Evolutionary conservation across 2,329 filamentous ascomycete species (phyloP).

Genomic region (Phaeoacremonium minimum): DNA sequence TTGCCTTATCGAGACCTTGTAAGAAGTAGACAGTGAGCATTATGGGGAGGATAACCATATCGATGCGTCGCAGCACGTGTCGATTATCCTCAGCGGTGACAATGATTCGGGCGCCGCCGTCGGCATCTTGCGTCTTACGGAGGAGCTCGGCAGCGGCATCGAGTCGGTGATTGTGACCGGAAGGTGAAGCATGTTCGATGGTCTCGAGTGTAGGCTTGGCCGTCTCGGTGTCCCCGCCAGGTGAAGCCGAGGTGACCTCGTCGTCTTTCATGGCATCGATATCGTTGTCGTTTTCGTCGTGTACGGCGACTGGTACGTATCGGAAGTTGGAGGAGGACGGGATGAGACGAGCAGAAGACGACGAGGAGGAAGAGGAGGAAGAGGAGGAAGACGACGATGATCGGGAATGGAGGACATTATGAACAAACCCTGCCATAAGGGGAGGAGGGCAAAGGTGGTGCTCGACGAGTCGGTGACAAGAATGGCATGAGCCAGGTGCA

Average conservation of each 20-base stretch:
- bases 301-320: too few relatives aligned
- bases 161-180: neutral
- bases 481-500: too few relatives aligned
- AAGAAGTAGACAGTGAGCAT: slow-evolving; percentile 16
- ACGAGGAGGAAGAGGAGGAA: too few relatives aligned
- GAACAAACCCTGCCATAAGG: too few relatives aligned
- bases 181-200: slow-evolving; percentile 7
- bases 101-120: slow-evolving; percentile 36
- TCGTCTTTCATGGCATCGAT: neutral
- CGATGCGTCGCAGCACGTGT: slow-evolving; percentile 44
- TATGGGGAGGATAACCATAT: slow-evolving; percentile 45
- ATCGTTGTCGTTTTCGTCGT: too few relatives aligned
- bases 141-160: slow-evolving; percentile 13
- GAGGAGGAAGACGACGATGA: too few relatives aligned
- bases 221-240: neutral
- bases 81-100: slow-evolving; percentile 49
- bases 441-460: too few relatives aligned
- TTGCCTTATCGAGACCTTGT: slow-evolving; percentile 15
- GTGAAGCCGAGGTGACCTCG: neutral
- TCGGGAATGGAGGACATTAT: too few relatives aligned
- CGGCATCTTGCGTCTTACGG: slow-evolving; percentile 11
- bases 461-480: too few relatives aligned
- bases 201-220: slow-evolving; percentile 10
- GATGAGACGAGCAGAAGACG: too few relatives aligned
- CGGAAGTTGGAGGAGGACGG: too few relatives aligned